Base-by-base conservation (phyloP, 176 grass and related monocot species). In the Aegilops tauschii region DNA sequence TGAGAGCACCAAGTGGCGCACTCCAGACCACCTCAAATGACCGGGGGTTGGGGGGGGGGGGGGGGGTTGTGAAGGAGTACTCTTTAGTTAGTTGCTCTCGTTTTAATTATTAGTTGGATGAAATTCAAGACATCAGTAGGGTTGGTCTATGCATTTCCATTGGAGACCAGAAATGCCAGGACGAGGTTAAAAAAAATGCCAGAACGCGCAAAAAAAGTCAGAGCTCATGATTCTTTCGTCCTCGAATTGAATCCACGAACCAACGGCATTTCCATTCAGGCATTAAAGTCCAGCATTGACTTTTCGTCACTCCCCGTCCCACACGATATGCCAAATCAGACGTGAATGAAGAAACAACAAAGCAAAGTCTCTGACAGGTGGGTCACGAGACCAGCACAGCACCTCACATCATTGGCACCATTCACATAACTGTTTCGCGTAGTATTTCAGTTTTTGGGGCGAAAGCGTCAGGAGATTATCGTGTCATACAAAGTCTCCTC, bases 171-270 rank as follows among this genome's bases (percentile, higher is more conserved):
- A 36, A 27, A 50, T 23, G 14, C 6, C 4, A 29, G 69, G 52
- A 44, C 31, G 31, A 31, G 31, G 31, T 31, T 31, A 31, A 31
- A 31, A 31, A 31, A 36, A 27, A 50, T n/a, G 14, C 4, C 2
- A 29, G 69, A 35, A 62, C 54, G 69, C 25, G 61, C 21, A 0
- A 32, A 31, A 79, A 54, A 54, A 54, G 75, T 80, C 87, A 89
- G 42, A 78, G 16, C 75, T 32, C 37, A 72, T 50, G 64, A 83
- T 88, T 82, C 45, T 18, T 18, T 35, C 14, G 3, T 30, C 20
- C 5, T 54, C 17, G 50, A 54, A 20, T 68, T 77, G 16, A 86
- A 79, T 61, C 4, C 27, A 72, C 28, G 36, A 73, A 27, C 12
- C 37, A 37, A 64, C 74, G 25, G 36, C 52, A 27, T 81, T 25